phyloP scores from a whole-genome alignment of 108 stramenopile species.

The Bacterosira constricta region DNA sequence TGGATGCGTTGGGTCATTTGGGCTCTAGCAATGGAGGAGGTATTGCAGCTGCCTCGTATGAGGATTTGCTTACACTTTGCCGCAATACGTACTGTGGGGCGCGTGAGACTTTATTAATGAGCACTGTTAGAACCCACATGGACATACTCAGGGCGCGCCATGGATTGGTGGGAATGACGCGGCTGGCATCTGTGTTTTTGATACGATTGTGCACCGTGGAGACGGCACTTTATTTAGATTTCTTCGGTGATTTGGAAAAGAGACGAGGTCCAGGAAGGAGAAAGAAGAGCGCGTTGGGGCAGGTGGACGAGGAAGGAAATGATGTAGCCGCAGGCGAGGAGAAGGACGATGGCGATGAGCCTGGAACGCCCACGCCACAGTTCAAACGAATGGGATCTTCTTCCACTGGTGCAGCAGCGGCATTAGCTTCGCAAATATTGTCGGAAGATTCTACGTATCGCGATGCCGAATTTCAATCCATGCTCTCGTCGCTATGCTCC shows the following conservation, averaged over 20 bases:
- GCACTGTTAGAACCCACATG: slow-evolving; percentile 82
- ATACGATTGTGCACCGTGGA: slow-evolving; percentile 87
- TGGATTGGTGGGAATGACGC: slow-evolving; percentile 87
- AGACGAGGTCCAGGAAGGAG: slow-evolving; percentile 17
- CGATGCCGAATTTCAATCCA: slow-evolving; percentile 78
- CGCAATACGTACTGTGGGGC: slow-evolving; percentile 77
- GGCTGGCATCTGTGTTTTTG: slow-evolving; percentile 84
- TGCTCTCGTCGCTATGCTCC: slow-evolving; percentile 71
- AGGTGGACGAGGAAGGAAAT: slow-evolving; percentile 23
- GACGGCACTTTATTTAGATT: slow-evolving; percentile 84
- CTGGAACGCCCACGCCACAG: neutral
- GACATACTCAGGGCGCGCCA: slow-evolving; percentile 81
- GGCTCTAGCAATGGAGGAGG: too few species aligned
- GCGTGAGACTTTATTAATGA: slow-evolving; percentile 63
- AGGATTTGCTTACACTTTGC: slow-evolving; percentile 75
- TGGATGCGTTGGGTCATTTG: slow-evolving; percentile 52
- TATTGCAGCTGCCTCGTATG: slow-evolving; percentile 52
- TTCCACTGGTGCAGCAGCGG: slow-evolving; percentile 24
- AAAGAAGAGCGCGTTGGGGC: slow-evolving; percentile 7
- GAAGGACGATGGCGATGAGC: slow-evolving; percentile 4
- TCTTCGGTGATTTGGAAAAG: slow-evolving; percentile 78
- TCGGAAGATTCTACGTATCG: slow-evolving; percentile 69
- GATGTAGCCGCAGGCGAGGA: slow-evolving; percentile 13
- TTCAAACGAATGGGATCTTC: slow-evolving; percentile 26
- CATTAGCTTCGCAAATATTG: slow-evolving; percentile 62